A percentile compares a stretch with the other conserved stretches of the same genome.
phyloP scores from a whole-genome alignment of 768 basidiomycete genomes.

The Mycena amicta region DNA sequence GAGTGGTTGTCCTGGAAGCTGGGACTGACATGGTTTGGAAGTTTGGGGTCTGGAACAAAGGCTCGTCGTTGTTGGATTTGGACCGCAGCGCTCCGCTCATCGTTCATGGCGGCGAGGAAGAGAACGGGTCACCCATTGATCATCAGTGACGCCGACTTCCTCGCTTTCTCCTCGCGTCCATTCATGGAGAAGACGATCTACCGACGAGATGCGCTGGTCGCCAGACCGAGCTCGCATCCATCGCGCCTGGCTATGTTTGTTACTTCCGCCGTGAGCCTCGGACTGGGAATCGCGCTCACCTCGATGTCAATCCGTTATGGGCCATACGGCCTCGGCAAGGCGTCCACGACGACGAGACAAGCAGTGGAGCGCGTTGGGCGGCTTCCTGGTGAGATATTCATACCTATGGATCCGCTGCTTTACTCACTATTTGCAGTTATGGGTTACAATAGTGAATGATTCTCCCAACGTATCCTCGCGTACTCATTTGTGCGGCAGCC shows the following conservation, averaged over 20 bases:
- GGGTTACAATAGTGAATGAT: slow-evolving; percentile 62
- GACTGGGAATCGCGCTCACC: neutral
- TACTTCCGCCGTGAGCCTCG: neutral
- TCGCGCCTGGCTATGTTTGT: neutral
- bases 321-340: neutral
- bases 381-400: slow-evolving; percentile 37
- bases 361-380: slow-evolving; percentile 34
- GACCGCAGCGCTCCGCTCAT: no score
- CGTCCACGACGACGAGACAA: neutral
- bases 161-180: no score
- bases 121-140: no score
- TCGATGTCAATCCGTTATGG: neutral
- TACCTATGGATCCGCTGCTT: neutral
- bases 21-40: no score
- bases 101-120: no score
- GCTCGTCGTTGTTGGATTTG: no score
- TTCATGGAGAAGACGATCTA: neutral
- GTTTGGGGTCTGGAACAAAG: no score
- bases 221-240: neutral
- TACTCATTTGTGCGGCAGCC: slow-evolving; percentile 35
- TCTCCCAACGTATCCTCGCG: neutral
- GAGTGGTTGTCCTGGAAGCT: no score
- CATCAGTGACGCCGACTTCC: no score
- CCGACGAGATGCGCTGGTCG: no score
- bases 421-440: slow-evolving; percentile 43